Evolutionary conservation across 148 eudicot genomes (phyloP).

Genomic region (Silene uniflora): DNA sequence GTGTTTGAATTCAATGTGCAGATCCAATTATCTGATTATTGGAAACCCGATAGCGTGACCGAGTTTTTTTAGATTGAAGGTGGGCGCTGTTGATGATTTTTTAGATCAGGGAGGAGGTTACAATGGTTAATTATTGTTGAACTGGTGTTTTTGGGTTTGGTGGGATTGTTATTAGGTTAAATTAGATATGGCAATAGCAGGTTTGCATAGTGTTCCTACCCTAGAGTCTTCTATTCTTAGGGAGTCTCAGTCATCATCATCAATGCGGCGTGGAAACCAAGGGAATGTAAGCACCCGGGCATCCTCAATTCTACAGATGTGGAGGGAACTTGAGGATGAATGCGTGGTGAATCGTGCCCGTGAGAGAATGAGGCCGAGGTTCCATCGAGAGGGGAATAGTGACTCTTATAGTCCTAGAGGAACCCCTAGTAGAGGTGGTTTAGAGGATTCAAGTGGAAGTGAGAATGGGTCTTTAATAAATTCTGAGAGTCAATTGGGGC

Average conservation of each 20-base stretch:
- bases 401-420: constrained; percentile 32
- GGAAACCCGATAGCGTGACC: constrained; percentile 29
- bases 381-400: constrained; percentile 28
- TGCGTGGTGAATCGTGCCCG: constrained; percentile 38
- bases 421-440: constrained; percentile 30
- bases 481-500: constrained; percentile 26
- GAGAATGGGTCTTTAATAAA: constrained; percentile 35
- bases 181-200: constrained; percentile 70
- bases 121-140: constrained; percentile 24
- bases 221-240: constrained; percentile 44
- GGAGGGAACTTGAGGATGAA: constrained; percentile 84
- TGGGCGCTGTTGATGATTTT: constrained; percentile 23
- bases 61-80: constrained; percentile 25
- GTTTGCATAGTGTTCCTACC: constrained; percentile 54
- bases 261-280: constrained; percentile 35
- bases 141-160: constrained; percentile 10
- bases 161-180: constrained; percentile 16
- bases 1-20: constrained; percentile 26
- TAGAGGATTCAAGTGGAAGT: constrained; percentile 36
- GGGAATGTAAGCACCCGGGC: constrained; percentile 51
- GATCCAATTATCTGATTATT: constrained; percentile 30
- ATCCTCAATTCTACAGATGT: constrained; percentile 69
- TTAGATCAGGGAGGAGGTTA: constrained; percentile 20
- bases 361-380: constrained; percentile 28
- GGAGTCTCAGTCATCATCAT: constrained; percentile 52